Conservation (phyloP, 2,329 filamentous ascomycete genomes). For the Epichloe sibirici region DNA sequence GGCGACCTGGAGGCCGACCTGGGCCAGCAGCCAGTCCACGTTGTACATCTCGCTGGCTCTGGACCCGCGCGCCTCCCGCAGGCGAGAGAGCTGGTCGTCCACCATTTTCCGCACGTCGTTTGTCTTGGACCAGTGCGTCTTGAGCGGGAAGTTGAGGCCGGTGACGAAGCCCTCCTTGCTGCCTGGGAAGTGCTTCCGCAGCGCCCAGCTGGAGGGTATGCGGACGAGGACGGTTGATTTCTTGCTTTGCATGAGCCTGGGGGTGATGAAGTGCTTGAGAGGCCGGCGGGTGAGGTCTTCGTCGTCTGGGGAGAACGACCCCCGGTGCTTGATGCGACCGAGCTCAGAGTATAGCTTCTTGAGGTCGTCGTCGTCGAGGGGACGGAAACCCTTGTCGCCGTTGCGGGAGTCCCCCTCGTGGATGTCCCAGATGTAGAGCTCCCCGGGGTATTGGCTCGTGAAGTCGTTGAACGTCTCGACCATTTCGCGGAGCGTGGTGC, state of each 20-base stretch:
- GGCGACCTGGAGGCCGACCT: conserved; percentile 4
- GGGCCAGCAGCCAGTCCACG: conserved; percentile 17
- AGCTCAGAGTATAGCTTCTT: conserved; percentile 12
- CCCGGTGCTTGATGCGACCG: conserved; percentile 11
- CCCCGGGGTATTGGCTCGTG: conserved; percentile 17
- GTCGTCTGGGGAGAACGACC: conserved; percentile 8
- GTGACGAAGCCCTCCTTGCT: conserved; percentile 17
- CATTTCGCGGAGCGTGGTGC: conserved; percentile 16
- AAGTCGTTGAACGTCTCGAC: conserved; percentile 18
- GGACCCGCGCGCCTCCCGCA: conserved; percentile 7
- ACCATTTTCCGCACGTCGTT: conserved; percentile 6
- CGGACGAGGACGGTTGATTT: conserved; percentile 18
- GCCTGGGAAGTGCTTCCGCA: conserved; percentile 12
- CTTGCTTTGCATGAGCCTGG: neutral
- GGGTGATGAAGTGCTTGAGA: conserved; percentile 15
- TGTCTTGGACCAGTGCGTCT: conserved; percentile 14
- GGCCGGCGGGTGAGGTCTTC: conserved; percentile 15
- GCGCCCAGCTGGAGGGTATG: conserved; percentile 13
- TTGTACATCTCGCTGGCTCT: conserved; percentile 11
- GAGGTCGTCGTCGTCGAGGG: conserved; percentile 3
- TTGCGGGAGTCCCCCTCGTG: conserved; percentile 7
- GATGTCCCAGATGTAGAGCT: conserved; percentile 22
- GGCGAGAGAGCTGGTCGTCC: conserved; percentile 11
- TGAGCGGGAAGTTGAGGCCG: conserved; percentile 13
- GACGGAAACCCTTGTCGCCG: neutral